Conservation (phyloP, 192 early-diverging fungal genomes). For the Polychytrium aggregatum region DNA sequence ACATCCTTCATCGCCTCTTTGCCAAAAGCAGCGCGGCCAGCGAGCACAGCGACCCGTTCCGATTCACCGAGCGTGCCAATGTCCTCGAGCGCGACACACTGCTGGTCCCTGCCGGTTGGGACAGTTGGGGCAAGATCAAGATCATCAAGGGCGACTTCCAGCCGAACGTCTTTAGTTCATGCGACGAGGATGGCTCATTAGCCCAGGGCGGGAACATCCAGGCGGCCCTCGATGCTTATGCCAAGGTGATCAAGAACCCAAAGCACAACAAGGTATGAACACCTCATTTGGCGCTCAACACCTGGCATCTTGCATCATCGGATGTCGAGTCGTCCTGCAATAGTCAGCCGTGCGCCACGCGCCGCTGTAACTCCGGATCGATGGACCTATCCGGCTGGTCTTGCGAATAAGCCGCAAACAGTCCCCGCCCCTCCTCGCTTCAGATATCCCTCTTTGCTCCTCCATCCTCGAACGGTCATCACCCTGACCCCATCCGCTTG, state of each 20-base stretch:
- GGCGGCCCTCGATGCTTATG: slow-evolving; percentile 13
- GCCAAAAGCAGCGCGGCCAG: background rate
- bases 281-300: too few relatives aligned
- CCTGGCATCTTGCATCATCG: too few relatives aligned
- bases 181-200: slow-evolving; percentile 41
- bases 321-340: too few relatives aligned
- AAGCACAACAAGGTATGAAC: slow-evolving; percentile 10
- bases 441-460: too few relatives aligned
- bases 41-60: slow-evolving; percentile 17
- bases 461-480: too few relatives aligned
- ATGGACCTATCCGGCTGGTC: too few relatives aligned
- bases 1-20: slow-evolving; percentile 67
- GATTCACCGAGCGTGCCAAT: slow-evolving; percentile 59
- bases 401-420: too few relatives aligned
- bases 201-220: background rate
- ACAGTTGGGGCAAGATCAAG: slow-evolving; percentile 78
- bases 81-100: slow-evolving; percentile 82
- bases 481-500: too few relatives aligned
- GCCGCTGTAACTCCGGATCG: too few relatives aligned
- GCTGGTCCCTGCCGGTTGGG: slow-evolving; percentile 88
- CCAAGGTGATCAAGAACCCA: slow-evolving; percentile 16
- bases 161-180: slow-evolving; percentile 32
- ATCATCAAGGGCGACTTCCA: slow-evolving; percentile 27
- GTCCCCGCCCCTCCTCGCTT: too few relatives aligned
- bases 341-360: too few relatives aligned